These are phyloP conservation scores for Kodamaea sp. DNA, from an alignment of 1,139 yeast genomes.

Conservation along the genomic window DNA sequence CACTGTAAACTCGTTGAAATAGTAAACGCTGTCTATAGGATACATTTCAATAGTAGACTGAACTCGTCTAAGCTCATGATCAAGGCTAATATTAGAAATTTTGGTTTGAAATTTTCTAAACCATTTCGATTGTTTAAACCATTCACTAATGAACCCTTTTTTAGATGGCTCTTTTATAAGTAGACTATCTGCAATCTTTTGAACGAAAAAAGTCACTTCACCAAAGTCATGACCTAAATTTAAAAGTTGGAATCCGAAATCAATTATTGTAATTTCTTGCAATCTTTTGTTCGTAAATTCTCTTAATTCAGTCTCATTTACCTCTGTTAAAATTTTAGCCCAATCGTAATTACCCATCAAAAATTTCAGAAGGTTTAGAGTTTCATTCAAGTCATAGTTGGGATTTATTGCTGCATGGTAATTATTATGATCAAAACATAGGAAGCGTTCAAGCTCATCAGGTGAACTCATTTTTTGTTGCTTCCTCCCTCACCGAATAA, in stretches of 20 bases:
- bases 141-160: too few species aligned
- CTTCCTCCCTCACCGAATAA: too few species aligned
- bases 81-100: not conserved
- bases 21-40: constrained; percentile 9
- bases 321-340: too few species aligned
- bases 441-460: not conserved
- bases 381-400: constrained; percentile 3
- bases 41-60: not conserved
- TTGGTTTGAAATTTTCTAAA: too few species aligned
- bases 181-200: too few species aligned
- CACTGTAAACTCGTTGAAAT: constrained; percentile 18
- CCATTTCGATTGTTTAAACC: too few species aligned
- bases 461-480: too few species aligned
- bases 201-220: too few species aligned
- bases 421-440: constrained; percentile 10
- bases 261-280: not conserved
- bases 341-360: too few species aligned
- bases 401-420: constrained; percentile 7
- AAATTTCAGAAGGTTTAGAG: constrained; percentile 1
- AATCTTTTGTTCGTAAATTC: not conserved
- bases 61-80: constrained; percentile 7
- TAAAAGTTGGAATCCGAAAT: constrained; percentile 2
- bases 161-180: too few species aligned
- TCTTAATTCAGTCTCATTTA: too few species aligned
- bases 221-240: not conserved